Evolutionary conservation across 768 basidiomycete species (phyloP), one percentile per base, ranked within the genome.

Genomic region (Boletellus ananiceps): DNA sequence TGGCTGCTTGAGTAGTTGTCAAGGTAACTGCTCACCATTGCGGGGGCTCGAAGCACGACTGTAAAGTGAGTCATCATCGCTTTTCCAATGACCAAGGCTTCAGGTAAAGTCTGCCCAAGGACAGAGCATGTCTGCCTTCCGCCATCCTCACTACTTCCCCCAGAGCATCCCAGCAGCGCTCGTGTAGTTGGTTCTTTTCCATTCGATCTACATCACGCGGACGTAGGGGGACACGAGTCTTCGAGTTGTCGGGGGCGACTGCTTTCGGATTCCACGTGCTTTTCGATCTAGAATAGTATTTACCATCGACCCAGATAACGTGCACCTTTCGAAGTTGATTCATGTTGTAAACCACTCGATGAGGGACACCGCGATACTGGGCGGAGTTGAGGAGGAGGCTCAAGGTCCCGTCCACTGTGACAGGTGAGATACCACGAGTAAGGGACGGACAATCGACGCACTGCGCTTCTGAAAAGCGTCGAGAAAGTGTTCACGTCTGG

Each of bases 381-480:
- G 79, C 76, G n/a, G 87, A 83, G 23, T 73, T 78, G 65, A 79
- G 75, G 40, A 89, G 62, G 8, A 89, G 55, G 29, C 73, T 71
- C 35, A 89, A 71, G 0, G 86, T 87, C 50, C 74, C 76, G 58
- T 89, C 86, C 65, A 86, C 88, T 90, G 51, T 34, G 31, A 47
- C n/a, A 55, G 50, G 49, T 57, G 39, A 60, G 47, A 60, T 40
- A 27, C 38, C 5, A 21, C 8, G 33, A 33, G 35, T 16, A 14
- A 46, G 5, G 7, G 42, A 29, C n/a, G 0, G 27, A n/a, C 21
- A 36, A 43, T 36, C 32, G 29, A 63, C 69, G 44, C 27, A 83
- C 86, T 73, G 58, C 80, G 76, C 50, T 61, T 61, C 44, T 87
- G 75, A 81, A 84, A 88, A 18, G 52, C 55, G 14, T 60, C 51